Evolutionary conservation across 352 stramenopile genomes (phyloP).

Genomic region (Phytophthora fragariae): DNA sequence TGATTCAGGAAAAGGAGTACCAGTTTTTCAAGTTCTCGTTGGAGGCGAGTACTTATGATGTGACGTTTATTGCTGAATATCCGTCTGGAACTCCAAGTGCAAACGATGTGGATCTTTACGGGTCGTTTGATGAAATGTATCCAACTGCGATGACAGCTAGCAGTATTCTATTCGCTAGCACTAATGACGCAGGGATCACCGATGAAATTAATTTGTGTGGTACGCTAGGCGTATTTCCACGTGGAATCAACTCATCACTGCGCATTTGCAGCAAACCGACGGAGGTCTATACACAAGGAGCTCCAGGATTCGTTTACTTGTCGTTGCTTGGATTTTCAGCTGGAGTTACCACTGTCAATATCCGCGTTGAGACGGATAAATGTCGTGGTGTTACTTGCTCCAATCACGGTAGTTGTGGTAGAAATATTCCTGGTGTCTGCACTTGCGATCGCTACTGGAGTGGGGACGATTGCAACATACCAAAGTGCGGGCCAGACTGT

Average conservation of each 20-base stretch:
- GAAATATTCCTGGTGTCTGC: conserved; percentile 73
- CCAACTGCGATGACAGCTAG: conserved; percentile 61
- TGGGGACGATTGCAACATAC: conserved; percentile 75
- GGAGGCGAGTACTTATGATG: conserved; percentile 68
- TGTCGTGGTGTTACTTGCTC: conserved; percentile 72
- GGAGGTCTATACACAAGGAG: conserved; percentile 57
- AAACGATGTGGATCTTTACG: conserved; percentile 74
- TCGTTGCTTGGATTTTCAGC: conserved; percentile 67
- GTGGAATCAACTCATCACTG: conserved; percentile 62
- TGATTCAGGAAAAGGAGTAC: conserved; percentile 61
- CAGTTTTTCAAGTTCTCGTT: conserved; percentile 77
- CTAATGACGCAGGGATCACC: conserved; percentile 39
- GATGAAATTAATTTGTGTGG: conserved; percentile 81
- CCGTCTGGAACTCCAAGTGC: conserved; percentile 6
- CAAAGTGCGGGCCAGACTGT: conserved; percentile 78
- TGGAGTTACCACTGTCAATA: conserved; percentile 35
- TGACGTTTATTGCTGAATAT: conserved; percentile 68
- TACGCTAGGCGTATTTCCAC: conserved; percentile 66
- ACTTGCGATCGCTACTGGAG: conserved; percentile 80
- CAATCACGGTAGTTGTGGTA: conserved; percentile 61
- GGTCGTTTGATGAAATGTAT: conserved; percentile 70
- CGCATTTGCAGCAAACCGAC: conserved; percentile 65
- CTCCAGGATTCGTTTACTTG: conserved; percentile 75
- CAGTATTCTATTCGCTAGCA: conserved; percentile 62
- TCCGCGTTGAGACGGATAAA: conserved; percentile 71